These are phyloP conservation scores for Parafenestella ontariensis DNA, from an alignment of 2,329 filamentous ascomycete species.

Conservation along the genomic window DNA sequence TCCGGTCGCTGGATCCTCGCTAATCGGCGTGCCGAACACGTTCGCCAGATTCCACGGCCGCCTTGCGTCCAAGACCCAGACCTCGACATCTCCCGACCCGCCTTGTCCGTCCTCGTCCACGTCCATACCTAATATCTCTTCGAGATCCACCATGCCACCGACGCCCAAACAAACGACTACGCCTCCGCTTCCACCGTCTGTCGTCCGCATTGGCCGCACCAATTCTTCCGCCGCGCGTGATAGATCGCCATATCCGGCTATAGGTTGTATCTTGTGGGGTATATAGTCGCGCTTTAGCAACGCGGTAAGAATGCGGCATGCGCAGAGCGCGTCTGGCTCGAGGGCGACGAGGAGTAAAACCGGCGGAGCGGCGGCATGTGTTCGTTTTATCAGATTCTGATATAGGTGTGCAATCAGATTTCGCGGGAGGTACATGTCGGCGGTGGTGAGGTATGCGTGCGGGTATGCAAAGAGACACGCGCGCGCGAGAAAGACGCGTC, in stretches of 20 bases:
- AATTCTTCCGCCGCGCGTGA: slow-evolving; percentile 79
- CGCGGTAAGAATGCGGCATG: slow-evolving; percentile 89
- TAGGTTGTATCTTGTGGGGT: slow-evolving; percentile 94
- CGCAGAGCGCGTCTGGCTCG: slow-evolving; percentile 94
- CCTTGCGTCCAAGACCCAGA: slow-evolving; percentile 92
- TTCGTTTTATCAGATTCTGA: slow-evolving; percentile 81
- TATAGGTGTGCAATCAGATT: slow-evolving; percentile 90
- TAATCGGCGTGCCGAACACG: slow-evolving; percentile 74
- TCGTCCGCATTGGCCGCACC: slow-evolving; percentile 84
- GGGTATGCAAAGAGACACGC: slow-evolving; percentile 23
- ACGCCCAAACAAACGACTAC: slow-evolving; percentile 92
- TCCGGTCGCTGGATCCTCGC: slow-evolving; percentile 55
- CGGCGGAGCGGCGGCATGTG: slow-evolving; percentile 88
- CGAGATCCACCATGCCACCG: slow-evolving; percentile 88
- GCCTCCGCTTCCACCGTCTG: slow-evolving; percentile 82
- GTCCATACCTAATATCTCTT: slow-evolving; percentile 78
- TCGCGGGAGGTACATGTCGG: slow-evolving; percentile 89
- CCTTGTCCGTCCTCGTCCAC: slow-evolving; percentile 67
- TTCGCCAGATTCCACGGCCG: slow-evolving; percentile 95
- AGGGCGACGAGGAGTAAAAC: slow-evolving; percentile 92
- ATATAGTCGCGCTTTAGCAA: slow-evolving; percentile 98
- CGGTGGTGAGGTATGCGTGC: slow-evolving; percentile 16
- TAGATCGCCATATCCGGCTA: slow-evolving; percentile 90
- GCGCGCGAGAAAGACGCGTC: slow-evolving; percentile 36
- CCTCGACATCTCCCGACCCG: slow-evolving; percentile 82